Conservation (phyloP, 2,329 filamentous ascomycete species). For the Aspergillus vadensis region DNA sequence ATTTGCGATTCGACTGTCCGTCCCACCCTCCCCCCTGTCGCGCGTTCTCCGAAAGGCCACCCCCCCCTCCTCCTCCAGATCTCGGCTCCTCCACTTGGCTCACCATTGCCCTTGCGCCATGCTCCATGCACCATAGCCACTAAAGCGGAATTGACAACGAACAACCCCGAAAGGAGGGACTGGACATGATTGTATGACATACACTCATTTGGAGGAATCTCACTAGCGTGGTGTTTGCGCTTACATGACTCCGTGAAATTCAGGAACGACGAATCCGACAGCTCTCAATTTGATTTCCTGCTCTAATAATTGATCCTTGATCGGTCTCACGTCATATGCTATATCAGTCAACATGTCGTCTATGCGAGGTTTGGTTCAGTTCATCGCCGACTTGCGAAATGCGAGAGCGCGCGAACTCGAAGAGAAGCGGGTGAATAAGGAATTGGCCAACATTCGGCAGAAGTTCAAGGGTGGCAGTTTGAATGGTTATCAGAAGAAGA, state of each 20-base stretch:
- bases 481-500: slow-evolving; percentile 98
- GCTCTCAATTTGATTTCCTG: background rate
- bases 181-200: slow-evolving; percentile 37
- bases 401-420: slow-evolving; percentile 92
- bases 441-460: slow-evolving; percentile 95
- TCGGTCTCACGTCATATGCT: background rate
- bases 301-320: background rate
- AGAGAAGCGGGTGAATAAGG: slow-evolving; percentile 99
- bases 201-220: slow-evolving; percentile 4
- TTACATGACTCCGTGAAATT: background rate
- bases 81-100: slow-evolving; percentile 4
- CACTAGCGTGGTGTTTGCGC: slow-evolving; percentile 6
- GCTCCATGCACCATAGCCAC: slow-evolving; percentile 28
- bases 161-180: slow-evolving; percentile 4
- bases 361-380: slow-evolving; percentile 82
- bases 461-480: slow-evolving; percentile 96
- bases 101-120: slow-evolving; percentile 19
- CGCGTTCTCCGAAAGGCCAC: slow-evolving; percentile 12
- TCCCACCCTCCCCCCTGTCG: slow-evolving; percentile 7
- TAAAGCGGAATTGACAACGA: background rate
- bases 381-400: slow-evolving; percentile 95
- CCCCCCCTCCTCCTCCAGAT: slow-evolving; percentile 11
- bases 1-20: background rate
- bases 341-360: slow-evolving; percentile 43
- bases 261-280: background rate